These are phyloP conservation scores for Colletotrichum phormii DNA, from an alignment of 2,329 filamentous ascomycete species.

Conservation along the genomic window DNA sequence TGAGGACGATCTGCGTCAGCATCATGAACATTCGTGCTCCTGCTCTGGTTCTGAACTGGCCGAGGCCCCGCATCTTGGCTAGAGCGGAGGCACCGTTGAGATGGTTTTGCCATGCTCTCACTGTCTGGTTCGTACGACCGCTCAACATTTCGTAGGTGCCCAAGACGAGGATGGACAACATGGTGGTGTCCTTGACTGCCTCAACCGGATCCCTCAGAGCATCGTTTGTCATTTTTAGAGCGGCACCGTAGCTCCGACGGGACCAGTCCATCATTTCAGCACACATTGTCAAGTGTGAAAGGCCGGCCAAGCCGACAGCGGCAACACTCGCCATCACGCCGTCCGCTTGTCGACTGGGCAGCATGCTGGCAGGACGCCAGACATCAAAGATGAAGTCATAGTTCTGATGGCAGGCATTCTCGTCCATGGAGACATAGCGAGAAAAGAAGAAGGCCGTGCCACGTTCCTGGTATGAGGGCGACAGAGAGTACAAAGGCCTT, in stretches of 20 bases:
- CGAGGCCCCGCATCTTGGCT: conserved; percentile 59
- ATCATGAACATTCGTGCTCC: conserved; percentile 66
- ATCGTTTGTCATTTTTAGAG: conserved; percentile 61
- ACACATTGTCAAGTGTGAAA: conserved; percentile 58
- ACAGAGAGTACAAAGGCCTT: conserved; percentile 46
- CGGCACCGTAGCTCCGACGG: conserved; percentile 62
- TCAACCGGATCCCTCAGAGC: conserved; percentile 59
- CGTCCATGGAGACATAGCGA: conserved; percentile 60
- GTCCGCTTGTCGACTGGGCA: conserved; percentile 51
- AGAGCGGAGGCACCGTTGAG: conserved; percentile 64
- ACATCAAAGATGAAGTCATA: conserved; percentile 66
- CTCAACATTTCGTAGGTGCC: conserved; percentile 67
- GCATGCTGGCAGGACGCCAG: conserved; percentile 57
- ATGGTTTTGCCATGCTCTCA: conserved; percentile 65
- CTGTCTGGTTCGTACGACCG: conserved; percentile 57
- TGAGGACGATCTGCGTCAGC: conserved; percentile 62
- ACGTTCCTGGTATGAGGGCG: conserved; percentile 53
- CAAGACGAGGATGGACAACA: conserved; percentile 65
- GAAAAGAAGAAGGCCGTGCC: conserved; percentile 64
- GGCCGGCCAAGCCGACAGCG: conserved; percentile 64
- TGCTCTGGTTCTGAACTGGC: conserved; percentile 57
- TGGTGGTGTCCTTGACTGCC: conserved; percentile 60
- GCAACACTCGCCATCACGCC: conserved; percentile 64
- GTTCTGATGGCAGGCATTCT: conserved; percentile 59
- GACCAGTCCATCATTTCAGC: conserved; percentile 58